phyloP scores from a whole-genome alignment of 805 yeast genomes.

The Scheffersomyces amazonensis region DNA sequence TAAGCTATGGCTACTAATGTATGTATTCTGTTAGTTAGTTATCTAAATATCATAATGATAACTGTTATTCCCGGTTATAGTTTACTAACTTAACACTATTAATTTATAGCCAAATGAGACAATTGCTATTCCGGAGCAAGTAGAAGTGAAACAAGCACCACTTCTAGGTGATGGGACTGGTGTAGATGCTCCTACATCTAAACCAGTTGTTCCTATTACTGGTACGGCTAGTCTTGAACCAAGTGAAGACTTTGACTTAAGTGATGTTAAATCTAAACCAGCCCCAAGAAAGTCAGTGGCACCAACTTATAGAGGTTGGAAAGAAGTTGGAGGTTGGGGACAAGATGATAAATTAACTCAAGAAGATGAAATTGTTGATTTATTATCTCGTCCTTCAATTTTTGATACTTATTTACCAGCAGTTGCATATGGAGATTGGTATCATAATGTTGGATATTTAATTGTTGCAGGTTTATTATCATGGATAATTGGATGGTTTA shows the following conservation, averaged over 20 bases:
- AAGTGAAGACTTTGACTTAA: slow-evolving; percentile 37
- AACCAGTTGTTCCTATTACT: not conserved
- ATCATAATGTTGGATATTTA: slow-evolving; percentile 77
- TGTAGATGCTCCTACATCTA: not conserved
- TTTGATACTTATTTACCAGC: slow-evolving; percentile 77
- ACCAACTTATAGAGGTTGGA: slow-evolving; percentile 88
- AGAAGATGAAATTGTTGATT: slow-evolving; percentile 72
- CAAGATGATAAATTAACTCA: slow-evolving; percentile 59
- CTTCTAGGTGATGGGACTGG: slow-evolving; percentile 4
- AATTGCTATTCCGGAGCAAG: slow-evolving; percentile 30
- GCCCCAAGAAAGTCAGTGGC: slow-evolving; percentile 51
- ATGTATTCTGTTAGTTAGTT: slow-evolving; percentile 1
- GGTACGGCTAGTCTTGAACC: slow-evolving; percentile 13
- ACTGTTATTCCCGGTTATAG: too few species aligned
- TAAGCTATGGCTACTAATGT: slow-evolving; percentile 5
- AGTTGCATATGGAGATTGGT: slow-evolving; percentile 90
- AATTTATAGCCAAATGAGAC: slow-evolving; percentile 28
- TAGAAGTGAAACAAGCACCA: slow-evolving; percentile 12
- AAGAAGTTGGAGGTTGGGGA: slow-evolving; percentile 87
- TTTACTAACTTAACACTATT: slow-evolving; percentile 11
- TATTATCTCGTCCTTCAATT: slow-evolving; percentile 66
- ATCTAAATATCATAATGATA: too few species aligned
- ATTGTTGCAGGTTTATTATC: slow-evolving; percentile 67
- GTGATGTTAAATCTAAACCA: slow-evolving; percentile 32
- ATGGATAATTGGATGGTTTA: slow-evolving; percentile 75